Percentiles rank a stretch among this genome's conserved stretches.
Conservation (phyloP, 768 basidiomycete species). For the Trametes punicea region DNA sequence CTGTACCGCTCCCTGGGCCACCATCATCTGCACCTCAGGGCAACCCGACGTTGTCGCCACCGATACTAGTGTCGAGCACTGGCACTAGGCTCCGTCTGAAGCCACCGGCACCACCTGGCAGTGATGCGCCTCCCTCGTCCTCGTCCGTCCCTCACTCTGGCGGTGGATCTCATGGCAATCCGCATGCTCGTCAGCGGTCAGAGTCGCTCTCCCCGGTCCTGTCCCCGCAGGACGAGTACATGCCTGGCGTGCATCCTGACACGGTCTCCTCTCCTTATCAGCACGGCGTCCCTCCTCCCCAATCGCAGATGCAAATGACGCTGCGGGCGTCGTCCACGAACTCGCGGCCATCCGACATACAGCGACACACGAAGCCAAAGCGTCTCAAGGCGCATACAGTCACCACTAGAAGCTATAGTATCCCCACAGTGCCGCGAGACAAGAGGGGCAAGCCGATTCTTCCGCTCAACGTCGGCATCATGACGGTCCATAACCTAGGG, state of each 20-base stretch:
- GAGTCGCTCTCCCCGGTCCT: slow-evolving; percentile 32
- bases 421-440: slow-evolving; percentile 77
- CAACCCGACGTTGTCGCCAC: slow-evolving; percentile 4
- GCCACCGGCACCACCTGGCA: slow-evolving; percentile 36
- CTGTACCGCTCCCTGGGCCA: slow-evolving; percentile 16
- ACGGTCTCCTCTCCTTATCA: slow-evolving; percentile 21
- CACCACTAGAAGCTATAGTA: slow-evolving; percentile 70
- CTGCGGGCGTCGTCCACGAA: slow-evolving; percentile 25
- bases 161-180: slow-evolving; percentile 8
- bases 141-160: slow-evolving; percentile 19
- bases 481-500: slow-evolving; percentile 75
- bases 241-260: slow-evolving; percentile 19
- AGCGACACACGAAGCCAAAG: slow-evolving; percentile 64
- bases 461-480: slow-evolving; percentile 81
- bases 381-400: slow-evolving; percentile 79
- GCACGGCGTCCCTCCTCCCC: slow-evolving; percentile 20
- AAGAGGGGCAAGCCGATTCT: slow-evolving; percentile 66
- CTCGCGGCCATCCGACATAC: slow-evolving; percentile 30
- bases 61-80: slow-evolving; percentile 42
- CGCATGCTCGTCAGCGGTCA: slow-evolving; percentile 18
- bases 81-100: slow-evolving; percentile 50
- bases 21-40: not conserved
- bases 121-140: slow-evolving; percentile 18
- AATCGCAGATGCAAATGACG: slow-evolving; percentile 32
- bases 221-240: slow-evolving; percentile 35